Base-by-base conservation (phyloP, 177 flowering plant genomes). In the Tripterygium wilfordii region DNA sequence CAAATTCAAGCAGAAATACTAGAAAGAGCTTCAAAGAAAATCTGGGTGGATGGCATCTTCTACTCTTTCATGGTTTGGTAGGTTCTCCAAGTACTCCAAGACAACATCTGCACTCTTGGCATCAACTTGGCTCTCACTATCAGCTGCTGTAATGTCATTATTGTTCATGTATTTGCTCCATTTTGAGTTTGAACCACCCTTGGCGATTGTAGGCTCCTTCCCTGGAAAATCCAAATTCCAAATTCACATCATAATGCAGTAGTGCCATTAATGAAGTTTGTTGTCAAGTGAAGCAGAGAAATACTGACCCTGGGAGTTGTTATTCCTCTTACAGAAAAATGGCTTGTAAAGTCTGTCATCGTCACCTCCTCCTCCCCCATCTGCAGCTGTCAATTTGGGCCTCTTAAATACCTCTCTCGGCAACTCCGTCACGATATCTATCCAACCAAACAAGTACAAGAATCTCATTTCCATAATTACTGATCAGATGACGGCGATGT, bases 41-140 rank as follows among this genome's bases (percentile, higher is more conserved):
- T 86, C 86, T 2, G 88, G 91, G 49, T 81, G 95, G 41, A 81
- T 57, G 14, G 77, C 83, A 16, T 86, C 95, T 63, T 76, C 95
- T n/a, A 81, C 82, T 49, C 8, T 62, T 19, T 71, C 55, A 38
- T 68, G 78, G 23, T 59, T 29, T 5, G 48, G 25, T 2, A 14
- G 32, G 23, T 38, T 45, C 37, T 62, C 49, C 8, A 51, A 43
- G 32, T 16, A 44, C 29, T 20, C 55, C n/a, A n/a, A n/a, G n/a
- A n/a, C n/a, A n/a, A n/a, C n/a, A n/a, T n/a, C n/a, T n/a, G n/a
- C n/a, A n/a, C n/a, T n/a, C n/a, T n/a, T n/a, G 21, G 45, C 18
- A 5, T 47, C 46, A 49, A 49, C 50, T 6, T 56, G 42, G 13
- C 14, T 23, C 18, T 2, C 13, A 36, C 3, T 9, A n/a, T n/a